These are phyloP conservation scores for Beauveria pseudobassiana DNA, from an alignment of 2,329 filamentous ascomycete genomes.

Conservation along the genomic window DNA sequence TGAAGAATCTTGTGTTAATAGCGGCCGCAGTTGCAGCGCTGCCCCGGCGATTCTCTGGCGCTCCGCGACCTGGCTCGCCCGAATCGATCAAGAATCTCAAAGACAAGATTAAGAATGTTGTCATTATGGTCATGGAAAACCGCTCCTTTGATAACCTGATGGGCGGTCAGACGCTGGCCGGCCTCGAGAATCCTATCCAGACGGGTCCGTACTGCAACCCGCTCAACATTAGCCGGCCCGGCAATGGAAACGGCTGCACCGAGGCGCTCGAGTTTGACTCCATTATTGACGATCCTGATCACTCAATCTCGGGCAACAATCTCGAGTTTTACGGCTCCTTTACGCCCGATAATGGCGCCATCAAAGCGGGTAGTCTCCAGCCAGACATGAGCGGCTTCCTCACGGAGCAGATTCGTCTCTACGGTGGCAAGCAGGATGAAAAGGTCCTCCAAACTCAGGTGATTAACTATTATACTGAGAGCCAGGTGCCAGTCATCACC, in stretches of 20 bases:
- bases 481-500: constrained; percentile 33
- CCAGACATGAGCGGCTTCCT: constrained; percentile 31
- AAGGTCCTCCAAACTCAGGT: constrained; percentile 29
- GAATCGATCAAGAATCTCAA: constrained; percentile 20
- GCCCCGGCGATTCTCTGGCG: not conserved
- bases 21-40: not conserved
- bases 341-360: constrained; percentile 28
- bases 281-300: constrained; percentile 32
- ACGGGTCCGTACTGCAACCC: constrained; percentile 35
- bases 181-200: constrained; percentile 34
- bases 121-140: constrained; percentile 39
- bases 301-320: constrained; percentile 35
- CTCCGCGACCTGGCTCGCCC: constrained; percentile 6
- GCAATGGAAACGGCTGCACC: constrained; percentile 21
- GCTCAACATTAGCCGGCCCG: constrained; percentile 23
- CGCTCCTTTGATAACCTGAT: constrained; percentile 37
- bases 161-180: constrained; percentile 30
- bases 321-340: constrained; percentile 35
- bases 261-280: constrained; percentile 31
- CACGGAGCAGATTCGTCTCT: constrained; percentile 30
- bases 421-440: constrained; percentile 24
- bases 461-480: constrained; percentile 36
- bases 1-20: not conserved
- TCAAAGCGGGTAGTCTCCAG: constrained; percentile 24
- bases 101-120: constrained; percentile 39